phyloP scores from a whole-genome alignment of 2,329 filamentous ascomycete species.

The Didymella arachidicola region DNA sequence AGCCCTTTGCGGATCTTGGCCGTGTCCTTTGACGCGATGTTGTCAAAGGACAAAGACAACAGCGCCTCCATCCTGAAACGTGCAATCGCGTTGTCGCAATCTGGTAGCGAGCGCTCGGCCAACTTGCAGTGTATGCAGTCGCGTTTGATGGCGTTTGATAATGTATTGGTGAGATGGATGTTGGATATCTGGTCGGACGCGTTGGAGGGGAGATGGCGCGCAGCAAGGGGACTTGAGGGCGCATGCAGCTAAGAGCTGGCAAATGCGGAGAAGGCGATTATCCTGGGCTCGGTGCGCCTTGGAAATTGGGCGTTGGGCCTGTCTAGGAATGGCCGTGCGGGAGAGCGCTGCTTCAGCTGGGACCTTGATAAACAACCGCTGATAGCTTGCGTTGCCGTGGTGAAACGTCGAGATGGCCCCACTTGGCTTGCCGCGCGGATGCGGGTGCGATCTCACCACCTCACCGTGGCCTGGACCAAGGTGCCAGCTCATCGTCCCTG shows the following conservation, averaged over 20 bases:
- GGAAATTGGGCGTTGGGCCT: slow-evolving; percentile 23
- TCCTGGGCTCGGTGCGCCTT: slow-evolving; percentile 28
- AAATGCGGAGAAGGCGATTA: slow-evolving; percentile 37
- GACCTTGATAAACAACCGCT: slow-evolving; percentile 23
- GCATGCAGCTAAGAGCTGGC: slow-evolving; percentile 37
- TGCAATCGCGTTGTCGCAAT: slow-evolving; percentile 11
- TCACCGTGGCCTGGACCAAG: slow-evolving; percentile 6
- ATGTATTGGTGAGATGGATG: slow-evolving; percentile 11
- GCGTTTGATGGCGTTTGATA: slow-evolving; percentile 6
- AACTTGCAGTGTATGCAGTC: slow-evolving; percentile 4
- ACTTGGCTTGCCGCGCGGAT: slow-evolving; percentile 19
- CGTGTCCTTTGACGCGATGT: slow-evolving; percentile 90
- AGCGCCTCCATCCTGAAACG: slow-evolving; percentile 78
- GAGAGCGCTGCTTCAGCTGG: slow-evolving; percentile 22
- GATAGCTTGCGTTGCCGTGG: slow-evolving; percentile 22
- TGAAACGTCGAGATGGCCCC: slow-evolving; percentile 8
- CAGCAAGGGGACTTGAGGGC: slow-evolving; percentile 26
- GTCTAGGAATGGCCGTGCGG: slow-evolving; percentile 25
- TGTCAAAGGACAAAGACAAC: slow-evolving; percentile 92
- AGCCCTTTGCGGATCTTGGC: slow-evolving; percentile 92
- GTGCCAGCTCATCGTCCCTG: slow-evolving; percentile 19
- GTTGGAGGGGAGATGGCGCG: slow-evolving; percentile 2
- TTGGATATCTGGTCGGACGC: slow-evolving; percentile 10
- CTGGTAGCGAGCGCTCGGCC: slow-evolving; percentile 11
- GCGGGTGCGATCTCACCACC: slow-evolving; percentile 12